phyloP scores from a whole-genome alignment of 805 yeast species.

The Candida easanensis region DNA sequence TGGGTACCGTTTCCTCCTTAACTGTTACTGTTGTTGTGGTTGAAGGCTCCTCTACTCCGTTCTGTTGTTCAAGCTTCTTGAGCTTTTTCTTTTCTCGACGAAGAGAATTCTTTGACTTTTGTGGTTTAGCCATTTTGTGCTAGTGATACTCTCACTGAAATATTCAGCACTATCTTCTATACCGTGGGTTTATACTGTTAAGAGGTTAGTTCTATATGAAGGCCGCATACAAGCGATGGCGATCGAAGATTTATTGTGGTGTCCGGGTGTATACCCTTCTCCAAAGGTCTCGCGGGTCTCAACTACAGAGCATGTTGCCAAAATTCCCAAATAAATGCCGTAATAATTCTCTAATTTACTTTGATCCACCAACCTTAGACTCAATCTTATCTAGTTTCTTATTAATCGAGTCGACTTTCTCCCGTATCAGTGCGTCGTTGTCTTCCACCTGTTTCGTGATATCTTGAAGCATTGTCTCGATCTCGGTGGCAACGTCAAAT shows the following conservation, averaged over 20 bases:
- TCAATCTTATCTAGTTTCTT: conserved; percentile 26
- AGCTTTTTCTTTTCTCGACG: conserved; percentile 30
- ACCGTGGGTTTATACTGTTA: not conserved
- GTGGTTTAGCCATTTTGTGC: conserved; percentile 15
- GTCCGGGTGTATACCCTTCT: too few relatives aligned
- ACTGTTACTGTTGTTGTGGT: not conserved
- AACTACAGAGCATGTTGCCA: too few relatives aligned
- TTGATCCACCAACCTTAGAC: conserved; percentile 5
- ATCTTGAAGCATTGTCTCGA: conserved; percentile 25
- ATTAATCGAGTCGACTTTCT: conserved; percentile 23
- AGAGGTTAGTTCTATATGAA: not conserved
- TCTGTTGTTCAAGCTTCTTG: conserved; percentile 18
- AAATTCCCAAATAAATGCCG: too few relatives aligned
- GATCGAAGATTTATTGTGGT: too few relatives aligned
- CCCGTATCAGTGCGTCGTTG: conserved; percentile 20
- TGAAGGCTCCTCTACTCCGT: not conserved
- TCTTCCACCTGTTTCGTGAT: conserved; percentile 26
- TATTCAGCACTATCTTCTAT: too few relatives aligned
- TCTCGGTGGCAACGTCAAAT: conserved; percentile 32
- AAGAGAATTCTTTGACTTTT: conserved; percentile 36
- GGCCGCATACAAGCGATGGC: too few relatives aligned
- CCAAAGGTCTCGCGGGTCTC: too few relatives aligned
- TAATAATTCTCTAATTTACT: not conserved
- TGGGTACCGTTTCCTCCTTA: not conserved
- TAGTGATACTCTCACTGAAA: too few relatives aligned